Percentiles rank a stretch among this genome's conserved stretches.
Evolutionary conservation across 768 basidiomycete genomes (phyloP).

Genomic region (Leccinum olivaceopallidum): DNA sequence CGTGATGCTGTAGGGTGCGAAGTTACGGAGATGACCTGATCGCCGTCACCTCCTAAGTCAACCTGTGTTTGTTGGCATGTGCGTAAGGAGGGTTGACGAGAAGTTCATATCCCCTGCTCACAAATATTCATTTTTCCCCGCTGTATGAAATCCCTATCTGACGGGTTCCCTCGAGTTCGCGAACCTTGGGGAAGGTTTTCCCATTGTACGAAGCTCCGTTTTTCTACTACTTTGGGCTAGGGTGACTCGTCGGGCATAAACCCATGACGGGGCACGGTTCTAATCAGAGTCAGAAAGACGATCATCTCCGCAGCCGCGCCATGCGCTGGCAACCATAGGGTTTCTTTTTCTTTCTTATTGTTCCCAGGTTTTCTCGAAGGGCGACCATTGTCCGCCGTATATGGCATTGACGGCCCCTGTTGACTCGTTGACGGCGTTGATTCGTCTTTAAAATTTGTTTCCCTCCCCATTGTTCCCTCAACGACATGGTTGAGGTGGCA

Average conservation of each 20-base stretch:
- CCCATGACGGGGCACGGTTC: background rate
- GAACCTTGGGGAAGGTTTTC: background rate
- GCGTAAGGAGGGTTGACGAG: conserved; percentile 15
- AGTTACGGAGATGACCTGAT: conserved; percentile 35
- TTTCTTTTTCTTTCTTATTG: conserved; percentile 15
- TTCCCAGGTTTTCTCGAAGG: conserved; percentile 3
- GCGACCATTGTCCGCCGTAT: conserved; percentile 25
- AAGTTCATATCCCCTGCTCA: conserved; percentile 7
- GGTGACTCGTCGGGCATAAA: background rate
- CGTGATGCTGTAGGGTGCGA: conserved; percentile 23
- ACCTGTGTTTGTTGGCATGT: conserved; percentile 17
- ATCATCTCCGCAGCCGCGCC: conserved; percentile 14
- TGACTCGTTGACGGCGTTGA: background rate
- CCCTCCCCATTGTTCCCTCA: conserved; percentile 13
- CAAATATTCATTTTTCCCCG: conserved; percentile 9
- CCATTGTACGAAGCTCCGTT: background rate
- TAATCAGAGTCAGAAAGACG: conserved; percentile 5
- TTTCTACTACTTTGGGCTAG: conserved; percentile 1
- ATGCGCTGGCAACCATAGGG: background rate
- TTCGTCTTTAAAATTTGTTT: background rate
- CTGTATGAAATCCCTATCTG: conserved; percentile 3
- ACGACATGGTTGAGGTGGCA: conserved; percentile 1
- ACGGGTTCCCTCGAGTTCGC: conserved; percentile 5
- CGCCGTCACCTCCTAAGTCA: conserved; percentile 27
- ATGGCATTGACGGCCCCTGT: conserved; percentile 14